Percentiles rank a stretch among this genome's conserved stretches.
Evolutionary conservation across 2,329 filamentous ascomycete genomes (phyloP).

Genomic region (Ceratocystis lukuohia): DNA sequence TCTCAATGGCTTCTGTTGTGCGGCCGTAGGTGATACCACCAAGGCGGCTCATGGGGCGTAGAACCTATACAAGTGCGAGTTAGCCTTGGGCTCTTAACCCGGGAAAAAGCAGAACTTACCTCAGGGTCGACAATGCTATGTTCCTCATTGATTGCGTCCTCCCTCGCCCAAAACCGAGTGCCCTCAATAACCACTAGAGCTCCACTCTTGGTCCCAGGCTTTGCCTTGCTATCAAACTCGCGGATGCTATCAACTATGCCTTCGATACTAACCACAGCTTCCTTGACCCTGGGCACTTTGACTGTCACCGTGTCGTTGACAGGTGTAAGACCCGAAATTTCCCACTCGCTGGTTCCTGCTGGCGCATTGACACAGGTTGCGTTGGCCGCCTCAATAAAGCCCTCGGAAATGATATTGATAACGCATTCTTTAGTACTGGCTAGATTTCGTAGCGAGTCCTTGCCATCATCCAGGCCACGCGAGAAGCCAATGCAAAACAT

Average conservation of each 20-base stretch:
- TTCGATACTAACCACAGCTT: slow-evolving; percentile 75
- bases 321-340: slow-evolving; percentile 60
- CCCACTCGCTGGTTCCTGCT: slow-evolving; percentile 66
- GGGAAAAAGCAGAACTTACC: slow-evolving; percentile 29
- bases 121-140: slow-evolving; percentile 58
- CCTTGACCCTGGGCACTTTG: slow-evolving; percentile 57
- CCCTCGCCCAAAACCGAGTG: slow-evolving; percentile 73
- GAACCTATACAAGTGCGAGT: slow-evolving; percentile 33
- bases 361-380: slow-evolving; percentile 66
- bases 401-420: slow-evolving; percentile 78
- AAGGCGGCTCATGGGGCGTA: slow-evolving; percentile 63
- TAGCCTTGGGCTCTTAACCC: neutral
- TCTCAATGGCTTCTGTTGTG: slow-evolving; percentile 54
- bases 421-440: slow-evolving; percentile 59
- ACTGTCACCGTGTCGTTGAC: slow-evolving; percentile 51
- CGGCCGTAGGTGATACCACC: slow-evolving; percentile 80
- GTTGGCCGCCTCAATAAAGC: slow-evolving; percentile 80
- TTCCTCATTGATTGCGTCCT: slow-evolving; percentile 75
- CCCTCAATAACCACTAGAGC: slow-evolving; percentile 70
- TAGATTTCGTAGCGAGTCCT: slow-evolving; percentile 69
- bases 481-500: slow-evolving; percentile 54
- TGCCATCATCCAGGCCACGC: slow-evolving; percentile 39
- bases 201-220: slow-evolving; percentile 60
- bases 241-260: slow-evolving; percentile 58
- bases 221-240: slow-evolving; percentile 63